Percentiles rank a stretch among this genome's conserved stretches.
Conservation (phyloP, 1,284 basidiomycete genomes). For the Chalciporus piperatoides region DNA sequence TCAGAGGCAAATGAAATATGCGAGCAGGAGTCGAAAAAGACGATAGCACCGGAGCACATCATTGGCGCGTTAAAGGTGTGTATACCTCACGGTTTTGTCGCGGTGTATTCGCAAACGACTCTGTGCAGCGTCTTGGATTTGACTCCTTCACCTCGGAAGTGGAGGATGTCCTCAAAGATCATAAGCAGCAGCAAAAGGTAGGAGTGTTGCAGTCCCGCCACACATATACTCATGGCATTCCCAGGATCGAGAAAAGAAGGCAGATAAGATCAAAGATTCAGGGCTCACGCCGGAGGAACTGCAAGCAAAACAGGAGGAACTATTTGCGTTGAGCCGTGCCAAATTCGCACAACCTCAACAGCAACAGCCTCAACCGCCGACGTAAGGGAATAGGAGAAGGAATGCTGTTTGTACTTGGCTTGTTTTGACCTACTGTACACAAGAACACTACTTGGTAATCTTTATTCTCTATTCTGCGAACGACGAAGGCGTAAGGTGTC, state of each 20-base stretch:
- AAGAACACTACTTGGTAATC: slow-evolving; percentile 27
- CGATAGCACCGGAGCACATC: slow-evolving; percentile 97
- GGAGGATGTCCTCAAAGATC: slow-evolving; percentile 88
- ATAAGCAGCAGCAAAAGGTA: slow-evolving; percentile 93
- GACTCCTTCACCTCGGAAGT: slow-evolving; percentile 86
- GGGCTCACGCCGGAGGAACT: slow-evolving; percentile 93
- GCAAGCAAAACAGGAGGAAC: slow-evolving; percentile 79
- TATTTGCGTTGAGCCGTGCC: slow-evolving; percentile 87
- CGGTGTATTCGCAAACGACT: slow-evolving; percentile 9
- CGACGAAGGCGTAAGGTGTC: slow-evolving; percentile 41
- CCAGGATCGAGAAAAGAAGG: slow-evolving; percentile 84
- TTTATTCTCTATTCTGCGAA: slow-evolving; percentile 33
- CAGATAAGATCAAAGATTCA: slow-evolving; percentile 84
- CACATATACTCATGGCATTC: slow-evolving; percentile 7
- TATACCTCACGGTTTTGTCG: slow-evolving; percentile 1
- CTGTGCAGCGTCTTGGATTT: slow-evolving; percentile 77
- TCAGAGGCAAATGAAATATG: slow-evolving; percentile 98
- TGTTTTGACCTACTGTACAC: slow-evolving; percentile 4
- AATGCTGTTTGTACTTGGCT: slow-evolving; percentile 1
- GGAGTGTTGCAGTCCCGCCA: slow-evolving; percentile 22
- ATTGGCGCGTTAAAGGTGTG: slow-evolving; percentile 85
- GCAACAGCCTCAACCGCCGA: slow-evolving; percentile 10
- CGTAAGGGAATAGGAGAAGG: slow-evolving; percentile 5
- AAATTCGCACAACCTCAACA: slow-evolving; percentile 54
- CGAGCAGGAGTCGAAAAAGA: slow-evolving; percentile 98